phyloP scores from a whole-genome alignment of 2,329 filamentous ascomycete genomes.

The Coniochaeta sp. region DNA sequence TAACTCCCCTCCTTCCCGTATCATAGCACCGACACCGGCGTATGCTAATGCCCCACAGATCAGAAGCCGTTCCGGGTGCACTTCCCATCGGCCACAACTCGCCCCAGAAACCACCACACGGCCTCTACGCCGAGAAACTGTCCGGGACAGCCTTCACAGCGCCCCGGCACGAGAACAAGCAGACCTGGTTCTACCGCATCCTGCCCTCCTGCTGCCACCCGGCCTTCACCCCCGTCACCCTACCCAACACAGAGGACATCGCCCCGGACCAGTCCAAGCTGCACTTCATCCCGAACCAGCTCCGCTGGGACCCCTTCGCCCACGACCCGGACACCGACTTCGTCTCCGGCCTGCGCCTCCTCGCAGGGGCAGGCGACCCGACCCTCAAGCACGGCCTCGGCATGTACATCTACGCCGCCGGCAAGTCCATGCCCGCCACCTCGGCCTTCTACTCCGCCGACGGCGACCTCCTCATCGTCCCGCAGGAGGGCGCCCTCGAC shows the following conservation, averaged over 20 bases:
- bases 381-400: slow-evolving; percentile 72
- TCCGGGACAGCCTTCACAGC: slow-evolving; percentile 67
- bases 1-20: slow-evolving; percentile 23
- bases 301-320: slow-evolving; percentile 73
- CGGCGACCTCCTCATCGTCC: slow-evolving; percentile 69
- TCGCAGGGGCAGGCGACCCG: slow-evolving; percentile 74
- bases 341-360: slow-evolving; percentile 53
- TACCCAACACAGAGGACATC: slow-evolving; percentile 9
- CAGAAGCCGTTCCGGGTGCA: slow-evolving; percentile 68
- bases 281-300: slow-evolving; percentile 71
- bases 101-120: slow-evolving; percentile 70
- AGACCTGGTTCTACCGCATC: slow-evolving; percentile 67
- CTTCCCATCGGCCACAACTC: slow-evolving; percentile 72
- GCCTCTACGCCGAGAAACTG: slow-evolving; percentile 76
- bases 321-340: slow-evolving; percentile 50
- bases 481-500: slow-evolving; percentile 66
- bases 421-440: slow-evolving; percentile 66
- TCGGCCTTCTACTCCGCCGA: slow-evolving; percentile 80
- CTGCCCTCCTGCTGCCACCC: slow-evolving; percentile 56
- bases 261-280: slow-evolving; percentile 28
- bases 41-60: slow-evolving; percentile 34
- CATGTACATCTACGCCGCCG: slow-evolving; percentile 74
- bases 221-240: slow-evolving; percentile 41
- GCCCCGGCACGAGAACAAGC: slow-evolving; percentile 59
- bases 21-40: not conserved